Base-by-base conservation (phyloP, 176 grass and related monocot genomes). In the Triticum aestivum region DNA sequence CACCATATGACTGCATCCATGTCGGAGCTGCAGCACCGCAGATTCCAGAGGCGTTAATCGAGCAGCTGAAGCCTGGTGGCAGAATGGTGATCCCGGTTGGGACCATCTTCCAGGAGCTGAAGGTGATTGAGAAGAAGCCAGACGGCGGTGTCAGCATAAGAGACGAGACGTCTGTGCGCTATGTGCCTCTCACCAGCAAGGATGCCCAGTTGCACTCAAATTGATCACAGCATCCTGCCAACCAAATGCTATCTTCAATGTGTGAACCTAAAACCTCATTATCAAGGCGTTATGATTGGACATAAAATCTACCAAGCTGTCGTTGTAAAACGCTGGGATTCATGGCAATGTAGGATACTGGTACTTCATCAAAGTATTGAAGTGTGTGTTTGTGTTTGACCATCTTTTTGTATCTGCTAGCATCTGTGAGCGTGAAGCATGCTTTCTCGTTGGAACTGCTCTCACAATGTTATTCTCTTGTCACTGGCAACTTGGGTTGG, bases 21-120 rank as follows among this genome's bases (percentile, higher is more conserved):
- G 94, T 97, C 2, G 94, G 94, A 45, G 94, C 94, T 24, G 94
- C 91, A 1, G 91, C 94, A 0, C 84, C 85, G 4, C 87, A 88
- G 81, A 97, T 97, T 27, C 94, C 94, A 8, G 74, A 89, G 49
- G 76, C 89, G 1, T 39, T 97, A 69, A 81, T 94, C 12, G 47
- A 94, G 30, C 91, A 94, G 81, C 90, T 97, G 47, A 97, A 94
- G 75, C 94, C 94, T 30, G 89, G 94, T 5, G 94, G 91, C 69
- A 94, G 87, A 84, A 88, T 92, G 94, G 94, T 97, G 56, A 97
- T 97, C 59, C 94, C 94, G 6, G 89, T 97, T 2, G 94, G 94
- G 45, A 85, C 81, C 14, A 42, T 83, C 17, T 88, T 90, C 69
- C 94, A 97, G 90, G 94, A 94, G 63, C 89, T 97, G 75, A 93